Evolutionary conservation across 2,329 filamentous ascomycete species (phyloP), one percentile per base, ranked within the genome.

Genomic region (Ilyonectria mors-panacis): DNA sequence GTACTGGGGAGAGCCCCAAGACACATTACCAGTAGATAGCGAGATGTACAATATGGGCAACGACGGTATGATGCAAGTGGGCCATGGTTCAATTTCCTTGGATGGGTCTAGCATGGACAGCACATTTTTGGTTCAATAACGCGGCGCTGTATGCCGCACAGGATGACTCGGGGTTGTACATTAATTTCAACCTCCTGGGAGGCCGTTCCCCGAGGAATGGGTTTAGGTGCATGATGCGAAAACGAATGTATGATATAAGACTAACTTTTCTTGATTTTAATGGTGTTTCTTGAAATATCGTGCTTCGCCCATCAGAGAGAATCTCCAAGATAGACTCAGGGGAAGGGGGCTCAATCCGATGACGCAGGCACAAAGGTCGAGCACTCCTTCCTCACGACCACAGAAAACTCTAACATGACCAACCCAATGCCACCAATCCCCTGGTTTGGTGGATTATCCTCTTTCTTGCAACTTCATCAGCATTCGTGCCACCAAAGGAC

Each of bases 41-140:
- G 60, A 65, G 28, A 67, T 63, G 65, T 66, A 66, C 30, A 62
- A 33, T 62, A 67, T 63, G 21, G 45, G 19, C 55, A 63, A 60
- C 50, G 59, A 53, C 26, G 26, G 48, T 28, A 64, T 61, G 59
- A 64, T 64, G 48, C 54, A 59, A 30, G 63, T 67, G 59, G 54
- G 33, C 42, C 60, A 67, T 30, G 65, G 50, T 17, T 59, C 65
- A 7, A 44, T 63, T 55, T 59, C 59, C 30, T 59, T 63, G 58
- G 59, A 64, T 26, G 59, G 42, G 23, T 63, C 59, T 37, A 55
- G 50, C 48, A 56, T 64, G 55, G 60, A 64, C 6, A 51, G 47
- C 26, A 42, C 42, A 21, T 67, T 67, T 37, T 51, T 67, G 56
- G 59, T 67, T 59, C 55, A 59, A 47, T 59, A 30, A 51, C 39